Evolutionary conservation across 768 basidiomycete genomes (phyloP).

Genomic region (Suillus spraguei): DNA sequence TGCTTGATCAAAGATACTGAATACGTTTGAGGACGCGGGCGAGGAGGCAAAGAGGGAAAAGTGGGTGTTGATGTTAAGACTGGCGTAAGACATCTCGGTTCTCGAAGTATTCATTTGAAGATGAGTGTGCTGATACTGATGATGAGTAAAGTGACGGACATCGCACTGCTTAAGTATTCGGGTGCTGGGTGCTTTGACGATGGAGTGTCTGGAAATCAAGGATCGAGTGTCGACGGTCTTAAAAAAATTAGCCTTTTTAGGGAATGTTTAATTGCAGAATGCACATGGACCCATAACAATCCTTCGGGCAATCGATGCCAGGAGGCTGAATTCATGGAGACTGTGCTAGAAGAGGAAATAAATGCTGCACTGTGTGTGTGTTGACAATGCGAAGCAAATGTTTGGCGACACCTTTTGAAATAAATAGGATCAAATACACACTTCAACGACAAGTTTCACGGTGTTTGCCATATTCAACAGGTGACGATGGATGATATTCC

Average conservation of each 20-base stretch:
- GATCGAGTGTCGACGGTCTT: neutral
- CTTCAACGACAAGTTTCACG: too few species aligned
- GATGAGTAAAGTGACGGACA: neutral
- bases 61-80: conserved; percentile 6
- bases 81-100: conserved; percentile 34
- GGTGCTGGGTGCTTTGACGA: conserved; percentile 7
- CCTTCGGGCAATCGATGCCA: neutral
- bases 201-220: neutral
- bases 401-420: neutral
- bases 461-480: too few species aligned
- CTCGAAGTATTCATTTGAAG: conserved; percentile 2
- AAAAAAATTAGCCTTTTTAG: neutral
- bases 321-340: neutral
- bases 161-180: conserved; percentile 5
- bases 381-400: too few species aligned
- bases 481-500: too few species aligned
- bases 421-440: neutral
- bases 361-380: neutral
- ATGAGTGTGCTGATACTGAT: neutral
- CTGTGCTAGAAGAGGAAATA: neutral
- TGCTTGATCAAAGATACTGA: conserved; percentile 36
- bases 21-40: conserved; percentile 29
- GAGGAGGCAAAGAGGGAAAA: conserved; percentile 24
- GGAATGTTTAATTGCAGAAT: neutral
- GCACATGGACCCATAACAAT: neutral